A percentile compares a stretch with the other conserved stretches of the same genome.
Evolutionary conservation across 2,329 filamentous ascomycete species (phyloP).

Genomic region (Chaetomiaceae sp.): DNA sequence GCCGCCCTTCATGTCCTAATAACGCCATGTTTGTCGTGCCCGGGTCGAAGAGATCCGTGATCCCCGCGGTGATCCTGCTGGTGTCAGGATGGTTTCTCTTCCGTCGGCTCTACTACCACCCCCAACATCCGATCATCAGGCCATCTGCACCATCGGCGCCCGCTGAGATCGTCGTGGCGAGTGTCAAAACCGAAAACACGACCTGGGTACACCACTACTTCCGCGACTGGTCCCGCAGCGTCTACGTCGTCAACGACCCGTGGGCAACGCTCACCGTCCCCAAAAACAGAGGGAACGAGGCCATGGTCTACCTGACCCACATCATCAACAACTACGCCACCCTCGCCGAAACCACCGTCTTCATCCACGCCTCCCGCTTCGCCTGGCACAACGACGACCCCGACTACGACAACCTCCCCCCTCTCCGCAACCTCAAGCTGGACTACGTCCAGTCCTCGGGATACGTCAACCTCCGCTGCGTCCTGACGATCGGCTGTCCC

Average conservation of each 20-base stretch:
- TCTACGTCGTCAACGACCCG: slow-evolving; percentile 51
- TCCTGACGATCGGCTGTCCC: slow-evolving; percentile 53
- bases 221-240: slow-evolving; percentile 45
- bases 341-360: slow-evolving; percentile 41
- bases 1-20: not conserved
- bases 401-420: slow-evolving; percentile 49
- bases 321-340: slow-evolving; percentile 46
- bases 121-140: not conserved
- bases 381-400: slow-evolving; percentile 52
- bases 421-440: slow-evolving; percentile 45
- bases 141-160: not conserved
- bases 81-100: slow-evolving; percentile 10
- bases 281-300: slow-evolving; percentile 47
- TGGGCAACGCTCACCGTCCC: slow-evolving; percentile 43
- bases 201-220: slow-evolving; percentile 40
- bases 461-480: slow-evolving; percentile 58
- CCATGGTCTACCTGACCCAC: slow-evolving; percentile 50
- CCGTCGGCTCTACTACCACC: slow-evolving; percentile 3
- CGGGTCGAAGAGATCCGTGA: not conserved
- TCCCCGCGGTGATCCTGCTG: slow-evolving; percentile 5
- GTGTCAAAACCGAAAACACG: slow-evolving; percentile 18
- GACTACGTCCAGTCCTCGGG: slow-evolving; percentile 48
- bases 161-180: slow-evolving; percentile 22
- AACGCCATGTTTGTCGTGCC: slow-evolving; percentile 2
- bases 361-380: slow-evolving; percentile 45